These are phyloP conservation scores for Ceratobasidium sp. DNA, from an alignment of 1,284 basidiomycete species.

Conservation along the genomic window DNA sequence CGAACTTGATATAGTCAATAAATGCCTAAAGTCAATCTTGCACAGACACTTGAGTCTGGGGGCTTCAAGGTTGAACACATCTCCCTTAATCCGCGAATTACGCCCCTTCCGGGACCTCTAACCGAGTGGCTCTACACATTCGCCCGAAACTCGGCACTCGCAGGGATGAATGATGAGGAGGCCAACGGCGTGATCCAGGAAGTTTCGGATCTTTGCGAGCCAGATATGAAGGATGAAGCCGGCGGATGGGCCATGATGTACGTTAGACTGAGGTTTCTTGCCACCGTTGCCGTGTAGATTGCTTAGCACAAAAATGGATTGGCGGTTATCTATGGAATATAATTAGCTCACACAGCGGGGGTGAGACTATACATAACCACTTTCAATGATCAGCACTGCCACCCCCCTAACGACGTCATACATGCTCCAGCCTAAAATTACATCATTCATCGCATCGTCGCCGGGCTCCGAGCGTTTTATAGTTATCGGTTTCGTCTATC, in stretches of 20 bases:
- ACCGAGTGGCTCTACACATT: conserved; percentile 76
- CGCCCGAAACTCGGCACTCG: conserved; percentile 63
- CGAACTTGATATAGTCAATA: conserved; percentile 9
- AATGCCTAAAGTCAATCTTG: conserved; percentile 17
- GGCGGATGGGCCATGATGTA: conserved; percentile 77
- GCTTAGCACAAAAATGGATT: too few species aligned
- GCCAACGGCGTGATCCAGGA: conserved; percentile 68
- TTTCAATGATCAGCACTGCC: conserved; percentile 1
- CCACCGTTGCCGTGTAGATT: conserved; percentile 40
- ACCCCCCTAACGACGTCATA: background rate
- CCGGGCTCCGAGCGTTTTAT: conserved; percentile 12
- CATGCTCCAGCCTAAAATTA: background rate
- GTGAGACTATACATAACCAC: background rate
- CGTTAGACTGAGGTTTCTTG: conserved; percentile 66
- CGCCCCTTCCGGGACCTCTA: conserved; percentile 66
- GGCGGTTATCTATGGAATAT: too few species aligned
- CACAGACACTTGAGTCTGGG: conserved; percentile 62
- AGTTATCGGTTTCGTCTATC: background rate
- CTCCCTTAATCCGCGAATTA: conserved; percentile 70
- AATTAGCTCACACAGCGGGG: background rate
- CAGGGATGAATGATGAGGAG: conserved; percentile 58
- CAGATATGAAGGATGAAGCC: conserved; percentile 64
- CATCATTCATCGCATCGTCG: conserved; percentile 8
- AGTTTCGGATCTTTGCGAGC: conserved; percentile 62
- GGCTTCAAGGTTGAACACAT: conserved; percentile 64